Evolutionary conservation across 73 alveolate genomes (phyloP).

Genomic region (Paramecium biaurelia): DNA sequence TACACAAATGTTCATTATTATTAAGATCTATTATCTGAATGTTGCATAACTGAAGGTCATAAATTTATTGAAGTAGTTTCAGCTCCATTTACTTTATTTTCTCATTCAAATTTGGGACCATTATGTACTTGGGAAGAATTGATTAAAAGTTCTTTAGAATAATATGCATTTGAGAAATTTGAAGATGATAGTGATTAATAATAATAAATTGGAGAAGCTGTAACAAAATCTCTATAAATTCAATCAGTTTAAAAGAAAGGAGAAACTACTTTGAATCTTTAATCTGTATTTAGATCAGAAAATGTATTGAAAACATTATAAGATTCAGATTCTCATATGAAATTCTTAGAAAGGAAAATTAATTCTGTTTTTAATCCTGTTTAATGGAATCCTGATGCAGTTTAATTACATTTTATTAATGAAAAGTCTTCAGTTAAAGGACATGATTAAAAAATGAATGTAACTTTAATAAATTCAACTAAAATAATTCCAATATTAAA

Average conservation of each 20-base stretch:
- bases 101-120: conserved; percentile 38
- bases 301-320: background rate
- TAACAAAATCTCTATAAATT: background rate
- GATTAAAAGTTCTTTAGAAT: conserved; percentile 44
- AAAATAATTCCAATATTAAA: conserved; percentile 43
- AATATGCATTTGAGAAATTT: conserved; percentile 47
- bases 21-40: conserved; percentile 21
- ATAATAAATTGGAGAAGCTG: background rate
- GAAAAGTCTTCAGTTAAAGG: conserved; percentile 35
- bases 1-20: conserved; percentile 10
- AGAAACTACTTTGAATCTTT: background rate
- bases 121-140: conserved; percentile 59
- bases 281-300: background rate
- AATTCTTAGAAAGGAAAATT: conserved; percentile 54
- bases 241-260: background rate
- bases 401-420: conserved; percentile 47
- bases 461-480: conserved; percentile 48
- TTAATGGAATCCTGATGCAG: conserved; percentile 63
- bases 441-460: conserved; percentile 59
- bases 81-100: conserved; percentile 50
- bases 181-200: conserved; percentile 31
- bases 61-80: conserved; percentile 54
- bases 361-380: conserved; percentile 54
- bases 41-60: conserved; percentile 59
- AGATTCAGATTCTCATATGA: conserved; percentile 59